A percentile compares a stretch with the other conserved stretches of the same genome.
These are phyloP conservation scores for Annona cherimola DNA, from an alignment of 164 flowering plant species.

Conservation along the genomic window DNA sequence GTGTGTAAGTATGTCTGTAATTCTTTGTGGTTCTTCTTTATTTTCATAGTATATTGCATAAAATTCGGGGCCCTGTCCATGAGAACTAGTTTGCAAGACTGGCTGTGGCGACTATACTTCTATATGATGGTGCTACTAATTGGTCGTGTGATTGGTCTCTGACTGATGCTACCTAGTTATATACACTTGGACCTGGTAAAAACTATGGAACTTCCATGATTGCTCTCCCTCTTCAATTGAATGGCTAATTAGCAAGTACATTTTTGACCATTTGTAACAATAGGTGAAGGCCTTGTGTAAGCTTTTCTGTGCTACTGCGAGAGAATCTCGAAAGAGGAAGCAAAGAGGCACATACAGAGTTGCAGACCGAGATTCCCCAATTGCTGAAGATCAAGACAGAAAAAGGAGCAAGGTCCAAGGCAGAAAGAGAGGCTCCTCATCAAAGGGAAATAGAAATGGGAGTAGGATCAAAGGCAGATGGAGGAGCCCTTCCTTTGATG, in stretches of 20 bases:
- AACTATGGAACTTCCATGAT: neutral
- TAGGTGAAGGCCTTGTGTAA: conserved; percentile 51
- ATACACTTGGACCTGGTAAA: neutral
- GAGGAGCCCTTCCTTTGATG: neutral
- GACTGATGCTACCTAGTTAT: neutral
- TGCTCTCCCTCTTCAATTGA: neutral
- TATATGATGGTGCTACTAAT: no score
- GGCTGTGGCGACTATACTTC: neutral
- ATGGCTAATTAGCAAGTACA: neutral
- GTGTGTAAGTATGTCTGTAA: no score
- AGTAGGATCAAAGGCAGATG: neutral
- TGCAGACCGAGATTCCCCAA: conserved; percentile 6
- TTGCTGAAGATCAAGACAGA: conserved; percentile 9
- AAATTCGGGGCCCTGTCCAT: neutral
- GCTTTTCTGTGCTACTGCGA: conserved; percentile 29
- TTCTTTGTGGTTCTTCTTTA: no score
- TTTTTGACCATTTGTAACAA: conserved; percentile 7
- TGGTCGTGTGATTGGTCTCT: neutral
- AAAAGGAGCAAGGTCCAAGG: conserved; percentile 6
- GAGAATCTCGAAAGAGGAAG: conserved; percentile 12
- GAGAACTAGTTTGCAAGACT: neutral
- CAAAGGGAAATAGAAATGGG: neutral
- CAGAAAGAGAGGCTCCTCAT: conserved; percentile 5
- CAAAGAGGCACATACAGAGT: conserved; percentile 4
- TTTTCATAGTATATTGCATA: no score